Base-by-base conservation (phyloP, 176 grass and related monocot genomes). In the Elaeis guineensis region DNA sequence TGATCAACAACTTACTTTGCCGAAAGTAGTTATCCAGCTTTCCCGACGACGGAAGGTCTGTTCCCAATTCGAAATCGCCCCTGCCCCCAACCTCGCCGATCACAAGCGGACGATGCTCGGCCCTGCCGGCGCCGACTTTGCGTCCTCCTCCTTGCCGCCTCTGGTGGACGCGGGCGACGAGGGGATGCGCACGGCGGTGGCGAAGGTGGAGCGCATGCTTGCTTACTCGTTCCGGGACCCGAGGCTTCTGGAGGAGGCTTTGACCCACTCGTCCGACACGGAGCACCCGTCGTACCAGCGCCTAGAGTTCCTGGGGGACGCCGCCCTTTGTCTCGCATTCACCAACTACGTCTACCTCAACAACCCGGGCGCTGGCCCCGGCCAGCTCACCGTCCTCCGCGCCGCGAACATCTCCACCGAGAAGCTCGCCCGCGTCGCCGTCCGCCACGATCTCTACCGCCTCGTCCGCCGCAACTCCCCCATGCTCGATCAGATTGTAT, bases 251-350 rank as follows among this genome's bases (percentile, higher is more conserved):
- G 67, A 78, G 54, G 77, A 86, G 58, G 86, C 90, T 4, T 79
- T 95, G 18, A 95, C 86, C 5, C 90, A 95, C 77, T 65, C 76
- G 30, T 95, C 90, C 52, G 64, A 59, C 70, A 21, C 59, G 24
- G 59, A 68, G 2, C 21, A 28, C 48, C 20, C 20, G 5, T 85
- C 78, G 0, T 90, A 95, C 83, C 58, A 90, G 68, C 70, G 90
- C 50, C 86, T 95, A 19, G 90, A 90, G 80, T 90, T 87, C 75
- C 51, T 95, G 19, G 86, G 86, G 23, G 90, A 95, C 48, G 77
- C 86, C 17, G 82, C 67, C 18, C 71, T 90, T 5, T 69, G 78
- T 16, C 75, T 90, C 26, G 80, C 86, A 44, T 66, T 95, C 65
- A 61, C 77, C 16, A 81, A 79, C 39, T 87, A 59, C 70, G 58